phyloP scores from a whole-genome alignment of 352 stramenopile species.

The Globisporangium perplexum region DNA sequence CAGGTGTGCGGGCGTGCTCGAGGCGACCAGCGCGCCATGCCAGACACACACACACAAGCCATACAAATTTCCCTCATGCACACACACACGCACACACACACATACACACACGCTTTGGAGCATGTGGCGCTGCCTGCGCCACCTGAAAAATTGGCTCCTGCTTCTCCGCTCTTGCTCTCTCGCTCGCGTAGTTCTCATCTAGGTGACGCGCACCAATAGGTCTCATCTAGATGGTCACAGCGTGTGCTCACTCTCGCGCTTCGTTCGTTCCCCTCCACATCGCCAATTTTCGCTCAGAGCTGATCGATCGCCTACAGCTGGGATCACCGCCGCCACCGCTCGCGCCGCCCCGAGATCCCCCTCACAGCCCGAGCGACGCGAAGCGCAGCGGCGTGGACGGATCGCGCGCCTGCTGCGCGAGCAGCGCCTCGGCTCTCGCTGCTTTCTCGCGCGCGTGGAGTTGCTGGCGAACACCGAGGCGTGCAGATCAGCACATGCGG shows the following conservation, averaged over 20 bases:
- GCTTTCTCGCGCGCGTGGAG: slow-evolving; percentile 39
- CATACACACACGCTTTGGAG: too few relatives aligned
- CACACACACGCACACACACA: too few relatives aligned
- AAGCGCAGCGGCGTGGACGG: neutral
- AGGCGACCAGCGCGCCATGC: neutral
- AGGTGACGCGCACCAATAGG: neutral
- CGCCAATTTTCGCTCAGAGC: neutral
- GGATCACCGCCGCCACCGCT: too few relatives aligned
- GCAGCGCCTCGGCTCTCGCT: slow-evolving; percentile 6
- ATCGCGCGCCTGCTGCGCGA: neutral
- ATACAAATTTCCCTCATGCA: too few relatives aligned
- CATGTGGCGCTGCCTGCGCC: too few relatives aligned
- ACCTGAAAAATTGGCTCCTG: too few relatives aligned
- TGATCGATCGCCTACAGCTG: too few relatives aligned
- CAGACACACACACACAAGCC: neutral
- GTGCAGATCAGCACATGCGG: too few relatives aligned
- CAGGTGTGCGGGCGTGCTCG: neutral
- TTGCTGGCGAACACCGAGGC: slow-evolving; percentile 22
- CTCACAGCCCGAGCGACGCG: neutral
- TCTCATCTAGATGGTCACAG: neutral
- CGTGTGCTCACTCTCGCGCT: neutral
- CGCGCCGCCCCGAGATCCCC: too few relatives aligned
- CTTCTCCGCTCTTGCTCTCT: too few relatives aligned
- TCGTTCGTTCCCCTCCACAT: neutral
- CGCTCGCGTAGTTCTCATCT: too few relatives aligned